A percentile compares a stretch with the other conserved stretches of the same genome.
Evolutionary conservation across 2,329 filamentous ascomycete species (phyloP).

Genomic region (Harringtonia aguacate): DNA sequence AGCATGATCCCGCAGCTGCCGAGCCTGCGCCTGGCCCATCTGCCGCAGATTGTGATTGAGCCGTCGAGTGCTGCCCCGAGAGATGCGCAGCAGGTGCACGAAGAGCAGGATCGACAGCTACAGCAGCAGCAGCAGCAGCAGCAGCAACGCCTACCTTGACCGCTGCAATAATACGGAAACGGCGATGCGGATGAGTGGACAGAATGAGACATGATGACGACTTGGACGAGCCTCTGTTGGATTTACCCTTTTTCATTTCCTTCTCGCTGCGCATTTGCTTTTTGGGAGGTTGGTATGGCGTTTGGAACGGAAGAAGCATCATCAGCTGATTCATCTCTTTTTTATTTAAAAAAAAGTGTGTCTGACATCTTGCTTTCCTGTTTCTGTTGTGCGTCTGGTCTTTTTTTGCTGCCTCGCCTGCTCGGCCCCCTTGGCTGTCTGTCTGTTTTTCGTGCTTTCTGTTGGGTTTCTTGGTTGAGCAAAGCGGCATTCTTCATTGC

Average conservation of each 20-base stretch:
- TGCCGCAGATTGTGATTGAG: conserved; percentile 50
- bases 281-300: background rate
- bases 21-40: conserved; percentile 34
- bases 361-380: too few relatives aligned
- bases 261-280: background rate
- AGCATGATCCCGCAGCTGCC: conserved; percentile 37
- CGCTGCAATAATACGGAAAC: background rate
- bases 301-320: background rate
- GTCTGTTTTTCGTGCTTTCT: too few relatives aligned
- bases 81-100: too few relatives aligned
- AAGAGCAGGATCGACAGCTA: too few relatives aligned
- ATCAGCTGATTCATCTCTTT: background rate
- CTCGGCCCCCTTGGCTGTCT: too few relatives aligned
- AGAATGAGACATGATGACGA: too few relatives aligned
- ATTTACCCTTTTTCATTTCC: background rate
- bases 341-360: too few relatives aligned
- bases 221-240: background rate
- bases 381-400: too few relatives aligned
- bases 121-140: too few relatives aligned
- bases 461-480: too few relatives aligned
- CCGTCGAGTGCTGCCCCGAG: conserved; percentile 31
- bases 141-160: background rate
- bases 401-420: too few relatives aligned
- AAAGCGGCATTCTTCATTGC: too few relatives aligned
- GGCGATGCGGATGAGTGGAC: background rate